Percentiles rank a stretch among this genome's conserved stretches.
These are phyloP conservation scores for Lantana camara DNA, from an alignment of 257 asterid genomes.

Conservation along the genomic window DNA sequence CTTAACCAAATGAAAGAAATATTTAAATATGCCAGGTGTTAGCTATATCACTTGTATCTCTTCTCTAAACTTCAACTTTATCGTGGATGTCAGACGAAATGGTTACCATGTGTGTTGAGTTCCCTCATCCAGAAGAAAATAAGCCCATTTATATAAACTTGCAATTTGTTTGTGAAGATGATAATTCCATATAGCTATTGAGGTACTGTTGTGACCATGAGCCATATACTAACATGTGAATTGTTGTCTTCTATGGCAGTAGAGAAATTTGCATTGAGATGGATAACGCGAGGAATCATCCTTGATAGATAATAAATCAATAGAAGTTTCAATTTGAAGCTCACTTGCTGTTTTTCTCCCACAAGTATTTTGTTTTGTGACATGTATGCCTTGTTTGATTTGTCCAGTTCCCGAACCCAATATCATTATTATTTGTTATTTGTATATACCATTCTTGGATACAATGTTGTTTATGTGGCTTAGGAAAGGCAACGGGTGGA, in stretches of 20 bases:
- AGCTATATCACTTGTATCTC: slow-evolving; percentile 10
- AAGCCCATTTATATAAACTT: not conserved
- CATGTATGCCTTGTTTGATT: not conserved
- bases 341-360: not conserved
- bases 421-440: not conserved
- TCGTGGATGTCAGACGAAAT: slow-evolving; percentile 1
- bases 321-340: not conserved
- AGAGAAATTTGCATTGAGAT: not conserved
- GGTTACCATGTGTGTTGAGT: not conserved
- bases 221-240: not conserved
- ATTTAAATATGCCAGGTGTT: not conserved
- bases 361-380: not conserved
- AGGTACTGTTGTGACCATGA: not conserved
- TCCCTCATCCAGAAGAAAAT: slow-evolving; percentile 1
- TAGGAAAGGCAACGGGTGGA: slow-evolving; percentile 1
- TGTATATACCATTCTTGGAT: too few relatives aligned
- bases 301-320: too few relatives aligned
- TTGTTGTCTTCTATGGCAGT: not conserved
- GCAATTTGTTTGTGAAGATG: not conserved
- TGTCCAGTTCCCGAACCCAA: not conserved
- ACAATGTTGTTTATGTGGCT: not conserved
- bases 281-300: too few relatives aligned
- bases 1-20: slow-evolving; percentile 4
- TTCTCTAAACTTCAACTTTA: not conserved
- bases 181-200: not conserved